These are phyloP conservation scores for Metschnikowia lunata DNA, from an alignment of 805 yeast species.

Conservation along the genomic window DNA sequence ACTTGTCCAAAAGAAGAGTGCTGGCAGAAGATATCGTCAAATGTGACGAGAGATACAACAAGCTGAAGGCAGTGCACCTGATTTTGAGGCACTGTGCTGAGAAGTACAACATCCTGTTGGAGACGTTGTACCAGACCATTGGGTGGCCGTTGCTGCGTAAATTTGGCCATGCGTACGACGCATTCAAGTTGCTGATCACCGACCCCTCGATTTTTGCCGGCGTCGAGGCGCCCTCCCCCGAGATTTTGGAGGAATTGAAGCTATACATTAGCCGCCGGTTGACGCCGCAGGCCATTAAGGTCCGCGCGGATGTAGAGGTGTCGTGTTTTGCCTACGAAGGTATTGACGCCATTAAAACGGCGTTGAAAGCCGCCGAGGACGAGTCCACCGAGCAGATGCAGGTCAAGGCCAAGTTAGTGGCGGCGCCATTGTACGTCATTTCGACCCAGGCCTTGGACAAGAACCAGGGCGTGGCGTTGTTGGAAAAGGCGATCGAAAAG, in stretches of 20 bases:
- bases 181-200: conserved; percentile 92
- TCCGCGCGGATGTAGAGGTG: conserved; percentile 97
- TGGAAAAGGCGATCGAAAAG: conserved; percentile 74
- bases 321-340: conserved; percentile 97
- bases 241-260: conserved; percentile 78
- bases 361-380: conserved; percentile 82
- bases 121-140: conserved; percentile 76
- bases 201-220: conserved; percentile 85
- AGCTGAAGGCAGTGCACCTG: conserved; percentile 97
- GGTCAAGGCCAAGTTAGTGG: conserved; percentile 90
- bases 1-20: conserved; percentile 94
- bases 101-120: conserved; percentile 84
- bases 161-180: conserved; percentile 96
- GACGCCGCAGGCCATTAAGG: conserved; percentile 96
- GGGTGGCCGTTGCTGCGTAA: conserved; percentile 98
- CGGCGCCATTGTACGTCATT: conserved; percentile 93
- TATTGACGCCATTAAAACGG: conserved; percentile 90
- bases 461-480: conserved; percentile 74
- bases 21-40: conserved; percentile 95
- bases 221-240: conserved; percentile 64
- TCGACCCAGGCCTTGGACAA: conserved; percentile 93
- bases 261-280: conserved; percentile 85
- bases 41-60: conserved; percentile 96
- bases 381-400: conserved; percentile 80
- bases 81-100: conserved; percentile 98